Evolutionary conservation across 192 early-diverging fungal species (phyloP).

Genomic region (Backusella sp.): DNA sequence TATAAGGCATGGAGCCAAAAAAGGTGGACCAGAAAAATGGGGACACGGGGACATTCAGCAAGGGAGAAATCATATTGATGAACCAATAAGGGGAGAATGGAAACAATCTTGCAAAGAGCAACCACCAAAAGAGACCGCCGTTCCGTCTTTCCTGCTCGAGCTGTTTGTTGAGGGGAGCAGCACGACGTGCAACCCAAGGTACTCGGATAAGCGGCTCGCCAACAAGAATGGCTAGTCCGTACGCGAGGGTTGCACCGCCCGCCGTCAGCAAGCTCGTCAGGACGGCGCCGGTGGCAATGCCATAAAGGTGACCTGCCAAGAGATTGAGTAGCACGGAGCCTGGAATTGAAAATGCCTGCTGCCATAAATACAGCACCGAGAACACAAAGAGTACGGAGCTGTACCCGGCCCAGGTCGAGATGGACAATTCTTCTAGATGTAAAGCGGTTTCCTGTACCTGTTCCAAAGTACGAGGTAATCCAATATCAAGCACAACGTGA

Average conservation of each 20-base stretch:
- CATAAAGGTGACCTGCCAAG: constrained; percentile 33
- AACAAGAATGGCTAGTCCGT: constrained; percentile 22
- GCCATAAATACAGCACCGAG: constrained; percentile 51
- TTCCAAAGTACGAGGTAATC: constrained; percentile 46
- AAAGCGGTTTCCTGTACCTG: constrained; percentile 47
- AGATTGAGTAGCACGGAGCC: constrained; percentile 51
- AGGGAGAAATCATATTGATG: constrained; percentile 50
- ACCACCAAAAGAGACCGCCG: constrained; percentile 47
- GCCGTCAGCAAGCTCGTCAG: constrained; percentile 29
- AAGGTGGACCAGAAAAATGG: constrained; percentile 55
- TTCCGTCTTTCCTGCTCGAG: constrained; percentile 33
- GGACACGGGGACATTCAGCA: constrained; percentile 44
- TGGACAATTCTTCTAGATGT: constrained; percentile 43
- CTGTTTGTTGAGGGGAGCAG: constrained; percentile 15
- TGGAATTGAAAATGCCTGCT: constrained; percentile 57
- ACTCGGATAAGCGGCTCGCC: constrained; percentile 32
- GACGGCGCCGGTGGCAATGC: constrained; percentile 15
- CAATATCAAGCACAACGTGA: constrained; percentile 22
- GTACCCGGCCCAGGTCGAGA: constrained; percentile 41
- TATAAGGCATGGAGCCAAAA: constrained; percentile 53
- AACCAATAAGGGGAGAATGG: constrained; percentile 59
- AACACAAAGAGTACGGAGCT: constrained; percentile 41
- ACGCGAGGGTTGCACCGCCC: constrained; percentile 30
- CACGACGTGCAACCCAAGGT: constrained; percentile 18
- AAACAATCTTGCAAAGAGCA: constrained; percentile 51